phyloP scores from a whole-genome alignment of 169 alveolate species.

The Eimeria falciformis region DNA sequence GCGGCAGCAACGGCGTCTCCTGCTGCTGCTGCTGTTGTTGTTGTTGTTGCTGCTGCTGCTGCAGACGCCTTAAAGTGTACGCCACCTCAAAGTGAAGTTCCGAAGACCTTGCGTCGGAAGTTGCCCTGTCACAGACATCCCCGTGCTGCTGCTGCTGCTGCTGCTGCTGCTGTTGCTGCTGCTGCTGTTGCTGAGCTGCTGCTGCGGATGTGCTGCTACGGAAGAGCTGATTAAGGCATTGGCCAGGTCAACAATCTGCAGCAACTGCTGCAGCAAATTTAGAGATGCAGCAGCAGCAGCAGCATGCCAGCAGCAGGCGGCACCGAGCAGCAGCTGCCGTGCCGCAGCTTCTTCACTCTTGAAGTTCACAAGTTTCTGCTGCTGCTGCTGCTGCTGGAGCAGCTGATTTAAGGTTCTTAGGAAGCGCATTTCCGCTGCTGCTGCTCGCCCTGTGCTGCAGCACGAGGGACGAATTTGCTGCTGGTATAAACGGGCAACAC shows the following conservation, averaged over 20 bases:
- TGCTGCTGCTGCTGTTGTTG: slow-evolving; percentile 13
- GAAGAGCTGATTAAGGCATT: slow-evolving; percentile 5
- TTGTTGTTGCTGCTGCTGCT: slow-evolving; percentile 8
- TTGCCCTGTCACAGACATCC: slow-evolving; percentile 6
- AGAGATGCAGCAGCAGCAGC: slow-evolving; percentile 37
- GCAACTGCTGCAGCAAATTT: slow-evolving; percentile 23
- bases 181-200: slow-evolving; percentile 35
- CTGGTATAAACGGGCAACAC: slow-evolving; percentile 9
- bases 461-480: neutral
- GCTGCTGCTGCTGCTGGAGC: slow-evolving; percentile 66
- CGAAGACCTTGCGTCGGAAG: slow-evolving; percentile 24
- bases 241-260: slow-evolving; percentile 15
- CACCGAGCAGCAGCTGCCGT: slow-evolving; percentile 54
- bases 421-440: slow-evolving; percentile 38
- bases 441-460: slow-evolving; percentile 28
- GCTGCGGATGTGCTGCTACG: neutral
- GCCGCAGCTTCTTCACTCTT: slow-evolving; percentile 35
- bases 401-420: neutral
- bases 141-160: slow-evolving; percentile 26
- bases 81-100: slow-evolving; percentile 27
- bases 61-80: neutral
- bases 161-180: neutral
- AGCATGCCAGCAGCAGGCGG: slow-evolving; percentile 55
- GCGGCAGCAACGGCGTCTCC: neutral
- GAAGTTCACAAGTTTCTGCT: neutral